Evolutionary conservation across 164 flowering plant genomes (phyloP), one percentile per base, ranked within the genome.

Genomic region (Amborella trichopoda): DNA sequence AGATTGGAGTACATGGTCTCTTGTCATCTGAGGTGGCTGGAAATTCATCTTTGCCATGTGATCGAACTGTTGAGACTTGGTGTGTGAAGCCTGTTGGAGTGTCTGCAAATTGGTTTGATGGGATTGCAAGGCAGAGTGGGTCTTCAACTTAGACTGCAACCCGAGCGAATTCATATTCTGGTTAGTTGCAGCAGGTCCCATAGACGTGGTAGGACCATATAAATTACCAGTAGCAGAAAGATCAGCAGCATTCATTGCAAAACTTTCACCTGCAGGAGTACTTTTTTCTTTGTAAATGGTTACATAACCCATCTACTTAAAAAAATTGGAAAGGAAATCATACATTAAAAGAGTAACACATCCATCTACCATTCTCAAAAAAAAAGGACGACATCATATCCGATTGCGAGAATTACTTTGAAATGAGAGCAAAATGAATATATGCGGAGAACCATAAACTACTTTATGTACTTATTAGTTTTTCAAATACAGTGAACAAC

Each of bases 231-330:
- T 49, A 21, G 70, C 83, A 60, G 81, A 68, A 44, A 78, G 39
- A 62, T 86, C 90, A 53, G 74, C 22, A 60, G 58, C 53, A 41
- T 52, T 62, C 51, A 66, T 48, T 40, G 74, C 76, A 72, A 68
- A 76, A 23, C 68, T 74, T 69, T 78, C 94, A 62, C 85, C 87
- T 75, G 76, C 50, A n/a, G n/a, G n/a, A n/a, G n/a, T n/a, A n/a
- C n/a, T n/a, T n/a, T n/a, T n/a, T n/a, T n/a, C n/a, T n/a, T n/a
- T n/a, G n/a, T n/a, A n/a, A n/a, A n/a, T n/a, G n/a, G n/a, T n/a
- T n/a, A n/a, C n/a, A n/a, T n/a, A n/a, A n/a, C n/a, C n/a, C n/a
- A n/a, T n/a, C n/a, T n/a, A n/a, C 50, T 58, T 62, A 49, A 58
- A 43, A 23, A 48, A 49, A 49, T 44, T 46, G 55, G 51, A 54